Conservation (phyloP, 805 yeast species). For the Candida methanosorbosa region DNA sequence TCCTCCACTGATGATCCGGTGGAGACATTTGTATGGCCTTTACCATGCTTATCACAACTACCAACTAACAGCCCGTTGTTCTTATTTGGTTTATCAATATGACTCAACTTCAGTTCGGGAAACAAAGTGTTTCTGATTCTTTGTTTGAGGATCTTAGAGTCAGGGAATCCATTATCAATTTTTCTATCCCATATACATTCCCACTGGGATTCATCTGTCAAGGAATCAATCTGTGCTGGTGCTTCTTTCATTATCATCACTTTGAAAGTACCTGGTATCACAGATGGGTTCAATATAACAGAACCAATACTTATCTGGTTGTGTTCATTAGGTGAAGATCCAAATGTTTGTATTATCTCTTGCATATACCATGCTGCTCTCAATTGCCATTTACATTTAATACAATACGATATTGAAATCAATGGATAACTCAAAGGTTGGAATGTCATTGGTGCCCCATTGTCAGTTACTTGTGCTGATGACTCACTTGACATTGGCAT, state of each 20-base stretch:
- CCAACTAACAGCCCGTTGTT: slow-evolving; percentile 13
- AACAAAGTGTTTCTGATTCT: slow-evolving; percentile 50
- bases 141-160: slow-evolving; percentile 69
- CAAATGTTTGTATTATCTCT: slow-evolving; percentile 76
- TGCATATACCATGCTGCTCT: slow-evolving; percentile 85
- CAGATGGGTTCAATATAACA: slow-evolving; percentile 38
- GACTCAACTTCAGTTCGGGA: slow-evolving; percentile 52
- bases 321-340: slow-evolving; percentile 22
- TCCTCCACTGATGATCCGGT: slow-evolving; percentile 1
- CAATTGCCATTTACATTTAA: slow-evolving; percentile 81
- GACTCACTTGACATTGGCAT: too few species aligned
- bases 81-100: slow-evolving; percentile 38
- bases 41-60: too few species aligned
- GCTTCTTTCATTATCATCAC: slow-evolving; percentile 36
- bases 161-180: slow-evolving; percentile 72
- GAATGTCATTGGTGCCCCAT: too few species aligned
- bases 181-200: slow-evolving; percentile 54
- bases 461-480: too few species aligned
- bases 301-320: slow-evolving; percentile 37
- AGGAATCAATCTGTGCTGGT: slow-evolving; percentile 18
- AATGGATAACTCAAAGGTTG: slow-evolving; percentile 35
- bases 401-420: slow-evolving; percentile 66
- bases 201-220: slow-evolving; percentile 5
- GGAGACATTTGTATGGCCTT: too few species aligned
- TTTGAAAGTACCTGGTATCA: slow-evolving; percentile 48